Conservation (phyloP, 805 yeast genomes). For the Starmerella apicola region DNA sequence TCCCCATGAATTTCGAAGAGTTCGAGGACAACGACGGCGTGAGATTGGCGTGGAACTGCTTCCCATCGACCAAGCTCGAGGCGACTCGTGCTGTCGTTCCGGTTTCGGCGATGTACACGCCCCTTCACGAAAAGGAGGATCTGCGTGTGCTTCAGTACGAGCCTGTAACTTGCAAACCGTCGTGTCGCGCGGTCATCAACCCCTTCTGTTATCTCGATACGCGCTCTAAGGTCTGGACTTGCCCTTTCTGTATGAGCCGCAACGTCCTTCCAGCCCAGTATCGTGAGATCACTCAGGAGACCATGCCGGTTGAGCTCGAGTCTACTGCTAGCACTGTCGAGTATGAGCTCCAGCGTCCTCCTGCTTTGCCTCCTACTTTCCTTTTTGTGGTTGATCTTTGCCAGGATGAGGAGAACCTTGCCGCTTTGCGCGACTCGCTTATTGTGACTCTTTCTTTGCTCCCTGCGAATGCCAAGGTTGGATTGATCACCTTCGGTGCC, state of each 20-base stretch:
- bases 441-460: conserved; percentile 61
- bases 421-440: conserved; percentile 70
- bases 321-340: conserved; percentile 66
- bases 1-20: conserved; percentile 39
- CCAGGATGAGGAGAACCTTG: conserved; percentile 77
- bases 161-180: conserved; percentile 67
- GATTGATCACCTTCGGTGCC: conserved; percentile 79
- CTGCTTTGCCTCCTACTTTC: conserved; percentile 73
- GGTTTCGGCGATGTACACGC: conserved; percentile 89
- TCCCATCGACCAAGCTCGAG: conserved; percentile 81
- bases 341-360: conserved; percentile 71
- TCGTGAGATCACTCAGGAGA: conserved; percentile 59
- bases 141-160: conserved; percentile 72
- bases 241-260: conserved; percentile 69
- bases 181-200: conserved; percentile 76
- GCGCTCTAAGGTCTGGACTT: conserved; percentile 66
- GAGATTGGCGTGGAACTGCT: conserved; percentile 70
- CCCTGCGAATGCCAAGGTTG: conserved; percentile 83
- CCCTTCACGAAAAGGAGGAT: conserved; percentile 66
- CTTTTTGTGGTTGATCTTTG: conserved; percentile 78
- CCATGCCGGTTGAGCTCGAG: conserved; percentile 69
- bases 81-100: conserved; percentile 89
- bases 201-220: conserved; percentile 76
- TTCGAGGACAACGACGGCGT: conserved; percentile 52
- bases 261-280: conserved; percentile 76